Evolutionary conservation across 352 stramenopile genomes (phyloP).

Genomic region (Pilasporangium apinafurcum): DNA sequence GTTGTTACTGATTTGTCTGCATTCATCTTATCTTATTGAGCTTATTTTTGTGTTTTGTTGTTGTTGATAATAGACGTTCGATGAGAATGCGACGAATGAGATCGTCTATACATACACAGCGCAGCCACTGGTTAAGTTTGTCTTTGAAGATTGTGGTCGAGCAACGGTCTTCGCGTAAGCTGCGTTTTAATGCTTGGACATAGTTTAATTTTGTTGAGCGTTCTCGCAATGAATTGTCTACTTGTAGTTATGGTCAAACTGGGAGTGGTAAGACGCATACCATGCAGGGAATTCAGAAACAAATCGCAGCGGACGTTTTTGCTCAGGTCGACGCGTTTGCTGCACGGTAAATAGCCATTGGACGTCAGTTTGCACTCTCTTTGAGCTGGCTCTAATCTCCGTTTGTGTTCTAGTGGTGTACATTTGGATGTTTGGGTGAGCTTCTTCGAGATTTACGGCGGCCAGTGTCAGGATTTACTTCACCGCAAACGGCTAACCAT

Average conservation of each 20-base stretch:
- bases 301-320: slow-evolving; percentile 74
- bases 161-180: slow-evolving; percentile 96
- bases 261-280: slow-evolving; percentile 92
- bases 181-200: not conserved
- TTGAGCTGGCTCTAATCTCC: not conserved
- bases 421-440: slow-evolving; percentile 87
- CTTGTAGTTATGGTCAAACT: slow-evolving; percentile 86
- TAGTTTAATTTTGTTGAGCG: too few relatives aligned
- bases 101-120: slow-evolving; percentile 91
- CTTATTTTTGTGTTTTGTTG: slow-evolving; percentile 20
- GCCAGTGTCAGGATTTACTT: slow-evolving; percentile 94
- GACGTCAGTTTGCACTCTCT: not conserved
- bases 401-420: slow-evolving; percentile 20
- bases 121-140: slow-evolving; percentile 93
- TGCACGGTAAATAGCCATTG: slow-evolving; percentile 15
- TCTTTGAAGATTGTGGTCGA: slow-evolving; percentile 86
- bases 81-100: slow-evolving; percentile 90
- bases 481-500: slow-evolving; percentile 88
- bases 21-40: not conserved
- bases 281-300: slow-evolving; percentile 88
- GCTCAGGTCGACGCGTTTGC: slow-evolving; percentile 60
- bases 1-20: not conserved
- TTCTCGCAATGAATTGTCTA: not conserved
- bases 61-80: slow-evolving; percentile 88
- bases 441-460: slow-evolving; percentile 98